These are phyloP conservation scores for Colletotrichum sp. DNA, from an alignment of 2,329 filamentous ascomycete species.

Conservation along the genomic window DNA sequence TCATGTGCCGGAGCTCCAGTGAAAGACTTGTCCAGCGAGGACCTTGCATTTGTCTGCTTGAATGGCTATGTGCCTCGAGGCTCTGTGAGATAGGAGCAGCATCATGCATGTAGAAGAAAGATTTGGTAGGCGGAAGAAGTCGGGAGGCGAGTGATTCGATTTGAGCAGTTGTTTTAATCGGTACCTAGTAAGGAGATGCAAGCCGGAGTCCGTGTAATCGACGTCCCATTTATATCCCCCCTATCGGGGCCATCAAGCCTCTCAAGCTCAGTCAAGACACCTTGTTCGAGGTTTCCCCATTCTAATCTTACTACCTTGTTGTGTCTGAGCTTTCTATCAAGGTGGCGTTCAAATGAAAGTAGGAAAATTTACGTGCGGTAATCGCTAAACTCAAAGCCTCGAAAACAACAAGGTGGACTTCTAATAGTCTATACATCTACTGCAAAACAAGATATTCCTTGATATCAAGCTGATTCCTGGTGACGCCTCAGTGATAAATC, in stretches of 20 bases:
- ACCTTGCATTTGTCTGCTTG: neutral
- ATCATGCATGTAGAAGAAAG: neutral
- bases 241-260: neutral
- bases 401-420: neutral
- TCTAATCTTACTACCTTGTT: neutral
- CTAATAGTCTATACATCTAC: neutral
- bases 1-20: neutral
- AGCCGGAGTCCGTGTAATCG: neutral
- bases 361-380: neutral
- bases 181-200: neutral
- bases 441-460: neutral
- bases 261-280: neutral
- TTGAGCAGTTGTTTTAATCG: neutral
- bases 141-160: neutral
- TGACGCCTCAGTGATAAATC: neutral
- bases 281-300: neutral
- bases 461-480: neutral
- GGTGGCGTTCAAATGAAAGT: neutral
- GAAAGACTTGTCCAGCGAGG: neutral
- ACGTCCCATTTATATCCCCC: neutral
- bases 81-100: neutral
- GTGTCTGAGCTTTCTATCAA: neutral
- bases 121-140: neutral
- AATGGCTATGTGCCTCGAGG: neutral
- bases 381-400: neutral